Conservation (phyloP, 208 protist species). For the Angomonas desouzai region DNA sequence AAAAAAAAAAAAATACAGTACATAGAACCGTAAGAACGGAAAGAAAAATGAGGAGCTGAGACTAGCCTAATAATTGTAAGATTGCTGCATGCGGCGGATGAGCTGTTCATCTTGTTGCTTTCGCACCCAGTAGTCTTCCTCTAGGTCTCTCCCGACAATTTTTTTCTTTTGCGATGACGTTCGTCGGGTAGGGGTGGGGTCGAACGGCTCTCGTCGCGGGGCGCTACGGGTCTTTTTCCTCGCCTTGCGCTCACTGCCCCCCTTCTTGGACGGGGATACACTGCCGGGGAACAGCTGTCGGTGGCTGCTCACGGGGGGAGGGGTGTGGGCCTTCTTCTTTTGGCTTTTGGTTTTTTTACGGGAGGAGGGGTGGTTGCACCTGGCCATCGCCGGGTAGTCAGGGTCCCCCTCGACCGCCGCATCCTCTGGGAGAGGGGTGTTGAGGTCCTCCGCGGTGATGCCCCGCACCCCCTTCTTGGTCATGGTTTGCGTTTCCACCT, state of each 20-base stretch:
- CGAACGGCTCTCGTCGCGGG: slow-evolving; percentile 9
- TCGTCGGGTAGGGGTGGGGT: slow-evolving; percentile 8
- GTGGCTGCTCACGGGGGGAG: background rate
- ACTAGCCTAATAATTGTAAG: slow-evolving; percentile 7
- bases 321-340: background rate
- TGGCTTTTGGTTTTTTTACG: background rate
- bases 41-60: background rate
- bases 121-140: slow-evolving; percentile 42
- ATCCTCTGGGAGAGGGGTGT: background rate
- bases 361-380: slow-evolving; percentile 15
- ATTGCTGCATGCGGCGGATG: slow-evolving; percentile 21
- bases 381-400: slow-evolving; percentile 23
- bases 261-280: slow-evolving; percentile 8
- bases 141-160: slow-evolving; percentile 30
- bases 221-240: background rate
- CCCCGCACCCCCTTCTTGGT: background rate
- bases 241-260: background rate
- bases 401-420: background rate
- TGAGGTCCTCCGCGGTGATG: slow-evolving; percentile 6
- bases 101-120: slow-evolving; percentile 33
- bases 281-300: slow-evolving; percentile 15
- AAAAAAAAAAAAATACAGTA: slow-evolving; percentile 9
- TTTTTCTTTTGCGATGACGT: slow-evolving; percentile 12
- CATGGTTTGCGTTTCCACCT: background rate
- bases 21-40: background rate